These are phyloP conservation scores for Tilletia setariae DNA, from an alignment of 1,284 basidiomycete genomes.

Conservation along the genomic window DNA sequence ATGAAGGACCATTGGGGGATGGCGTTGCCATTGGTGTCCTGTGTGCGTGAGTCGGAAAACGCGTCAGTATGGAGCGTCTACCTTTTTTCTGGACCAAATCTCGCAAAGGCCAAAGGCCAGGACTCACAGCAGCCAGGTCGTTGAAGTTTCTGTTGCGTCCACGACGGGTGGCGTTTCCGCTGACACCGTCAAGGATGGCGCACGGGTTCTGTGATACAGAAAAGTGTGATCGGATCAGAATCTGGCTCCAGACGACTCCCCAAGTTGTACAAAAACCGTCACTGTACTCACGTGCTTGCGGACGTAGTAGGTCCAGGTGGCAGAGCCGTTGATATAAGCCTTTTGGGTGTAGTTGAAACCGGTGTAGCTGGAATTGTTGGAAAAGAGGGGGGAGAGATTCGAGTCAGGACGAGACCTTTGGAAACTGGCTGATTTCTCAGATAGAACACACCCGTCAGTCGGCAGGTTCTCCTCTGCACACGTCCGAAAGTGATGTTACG, in stretches of 20 bases:
- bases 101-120: neutral
- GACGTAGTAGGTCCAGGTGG: slow-evolving; percentile 56
- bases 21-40: slow-evolving; percentile 59
- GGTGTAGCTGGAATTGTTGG: too few relatives aligned
- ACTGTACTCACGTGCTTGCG: slow-evolving; percentile 29
- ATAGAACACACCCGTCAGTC: too few relatives aligned
- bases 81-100: too few relatives aligned
- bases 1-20: slow-evolving; percentile 67
- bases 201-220: slow-evolving; percentile 58
- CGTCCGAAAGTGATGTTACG: too few relatives aligned
- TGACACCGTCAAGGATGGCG: slow-evolving; percentile 59
- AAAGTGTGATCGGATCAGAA: slow-evolving; percentile 59
- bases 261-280: slow-evolving; percentile 55
- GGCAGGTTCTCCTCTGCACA: too few relatives aligned
- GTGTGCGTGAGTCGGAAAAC: neutral
- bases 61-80: too few relatives aligned
- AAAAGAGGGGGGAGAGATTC: too few relatives aligned
- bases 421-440: too few relatives aligned
- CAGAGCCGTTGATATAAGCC: slow-evolving; percentile 59
- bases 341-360: slow-evolving; percentile 57
- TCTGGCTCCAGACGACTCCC: slow-evolving; percentile 39
- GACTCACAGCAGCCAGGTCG: slow-evolving; percentile 49
- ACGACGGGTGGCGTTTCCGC: slow-evolving; percentile 57
- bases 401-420: too few relatives aligned
- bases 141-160: slow-evolving; percentile 67